Evolutionary conservation across 495 filamentous ascomycete species (phyloP).

Genomic region (Staphylotrichum longicolle): DNA sequence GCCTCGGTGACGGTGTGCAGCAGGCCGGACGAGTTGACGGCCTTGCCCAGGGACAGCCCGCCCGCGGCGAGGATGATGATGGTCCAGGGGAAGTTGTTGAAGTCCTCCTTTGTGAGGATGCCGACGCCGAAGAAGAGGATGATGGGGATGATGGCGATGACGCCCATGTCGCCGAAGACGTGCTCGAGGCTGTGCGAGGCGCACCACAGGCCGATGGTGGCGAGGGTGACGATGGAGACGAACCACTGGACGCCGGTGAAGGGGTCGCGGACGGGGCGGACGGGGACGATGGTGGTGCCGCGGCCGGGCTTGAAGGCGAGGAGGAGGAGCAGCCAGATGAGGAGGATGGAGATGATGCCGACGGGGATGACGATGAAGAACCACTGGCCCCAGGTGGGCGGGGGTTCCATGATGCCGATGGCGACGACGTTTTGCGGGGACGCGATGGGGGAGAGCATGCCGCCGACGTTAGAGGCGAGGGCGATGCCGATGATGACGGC

Average conservation of each 20-base stretch:
- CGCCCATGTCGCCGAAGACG: constrained; percentile 95
- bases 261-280: constrained; percentile 79
- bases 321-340: constrained; percentile 87
- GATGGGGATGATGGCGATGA: constrained; percentile 94
- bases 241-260: constrained; percentile 94
- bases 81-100: constrained; percentile 99
- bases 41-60: constrained; percentile 88
- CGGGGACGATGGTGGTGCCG: constrained; percentile 87
- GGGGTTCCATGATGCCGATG: constrained; percentile 86
- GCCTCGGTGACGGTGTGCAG: constrained; percentile 77
- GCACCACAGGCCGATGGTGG: constrained; percentile 91
- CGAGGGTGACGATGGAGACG: constrained; percentile 77
- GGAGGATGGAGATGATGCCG: constrained; percentile 80
- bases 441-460: constrained; percentile 93
- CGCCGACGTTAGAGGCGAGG: constrained; percentile 90
- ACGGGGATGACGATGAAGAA: constrained; percentile 95
- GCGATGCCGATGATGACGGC: constrained; percentile 96
- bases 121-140: constrained; percentile 96
- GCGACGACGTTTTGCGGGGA: constrained; percentile 97
- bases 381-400: constrained; percentile 90
- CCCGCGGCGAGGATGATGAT: constrained; percentile 98
- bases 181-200: constrained; percentile 81
- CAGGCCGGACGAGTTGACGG: constrained; percentile 90
- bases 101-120: constrained; percentile 98
- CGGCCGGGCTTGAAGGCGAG: constrained; percentile 78